Base-by-base conservation (phyloP, 192 early-diverging fungal genomes). In the Coemansia sp. region DNA sequence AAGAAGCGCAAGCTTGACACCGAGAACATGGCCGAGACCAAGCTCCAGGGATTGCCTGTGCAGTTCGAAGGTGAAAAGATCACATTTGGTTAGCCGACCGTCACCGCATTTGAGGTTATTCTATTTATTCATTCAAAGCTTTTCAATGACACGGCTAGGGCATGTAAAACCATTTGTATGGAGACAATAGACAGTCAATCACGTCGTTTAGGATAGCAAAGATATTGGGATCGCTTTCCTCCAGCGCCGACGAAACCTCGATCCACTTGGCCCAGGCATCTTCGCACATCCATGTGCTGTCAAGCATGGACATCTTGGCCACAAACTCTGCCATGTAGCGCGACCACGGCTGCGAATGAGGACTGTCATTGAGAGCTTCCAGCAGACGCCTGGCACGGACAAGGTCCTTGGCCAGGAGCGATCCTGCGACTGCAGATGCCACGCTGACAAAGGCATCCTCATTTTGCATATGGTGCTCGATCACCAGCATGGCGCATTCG, bases 31-130 rank as follows among this genome's bases (percentile, higher is more conserved):
- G 76, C 76, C 0, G 78, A 81, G 56, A 74, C 78, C 25, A 81
- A 81, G 55, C 55, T 74, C 6, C 67, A 75, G 47, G 78, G 78
- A 10, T 54, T 75, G 25, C 64, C 86, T 33, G 82, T 84, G 52
- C 77, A 82, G 66, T 89, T 87, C 62, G 84, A 88, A 54, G 88
- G 88, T 34, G 78, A 71, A 64, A 89, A 89, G 68, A 85, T 87
- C 55, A 85, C 83, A 2, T 89, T 89, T 81, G 85, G 76, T 28
- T 70, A 79, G 28, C 69, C n/a, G n/a, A n/a, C n/a, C n/a, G n/a
- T n/a, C n/a, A n/a, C n/a, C n/a, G n/a, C n/a, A n/a, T 69, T 27
- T 14, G 4, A 29, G 19, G 11, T 47, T 59, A 31, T 15, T 53
- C 5, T 53, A 0, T 31, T 29, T 54, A 31, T 29, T 54, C 14